Conservation (phyloP, 768 basidiomycete genomes). For the Suillus subalutaceus region DNA sequence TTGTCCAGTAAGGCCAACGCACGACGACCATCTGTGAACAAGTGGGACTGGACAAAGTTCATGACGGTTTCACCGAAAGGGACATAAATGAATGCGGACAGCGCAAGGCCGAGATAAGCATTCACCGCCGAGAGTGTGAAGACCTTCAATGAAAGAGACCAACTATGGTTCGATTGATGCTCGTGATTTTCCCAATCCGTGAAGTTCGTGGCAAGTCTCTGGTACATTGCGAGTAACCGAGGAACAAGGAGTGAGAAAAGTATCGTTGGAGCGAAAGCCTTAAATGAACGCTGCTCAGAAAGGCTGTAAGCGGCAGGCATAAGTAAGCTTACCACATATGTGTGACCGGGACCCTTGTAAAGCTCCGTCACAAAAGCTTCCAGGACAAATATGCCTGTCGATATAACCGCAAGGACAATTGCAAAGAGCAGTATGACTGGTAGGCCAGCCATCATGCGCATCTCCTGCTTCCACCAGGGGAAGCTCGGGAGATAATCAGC, state of each 20-base stretch:
- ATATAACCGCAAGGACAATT: conserved; percentile 62
- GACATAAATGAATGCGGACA: conserved; percentile 95
- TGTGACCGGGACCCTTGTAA: conserved; percentile 85
- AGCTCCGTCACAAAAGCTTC: conserved; percentile 90
- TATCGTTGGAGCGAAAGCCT: conserved; percentile 84
- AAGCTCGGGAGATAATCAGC: conserved; percentile 57
- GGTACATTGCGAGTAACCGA: conserved; percentile 73
- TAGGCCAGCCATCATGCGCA: conserved; percentile 65
- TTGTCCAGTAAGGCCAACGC: conserved; percentile 24
- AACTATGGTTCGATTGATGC: conserved; percentile 73
- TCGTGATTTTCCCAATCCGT: conserved; percentile 93
- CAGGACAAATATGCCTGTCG: conserved; percentile 83
- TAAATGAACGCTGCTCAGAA: conserved; percentile 12
- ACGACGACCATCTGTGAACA: conserved; percentile 29
- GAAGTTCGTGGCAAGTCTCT: conserved; percentile 63
- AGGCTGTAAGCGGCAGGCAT: not conserved
- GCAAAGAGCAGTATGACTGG: conserved; percentile 80
- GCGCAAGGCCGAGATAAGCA: conserved; percentile 86
- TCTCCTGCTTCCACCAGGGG: conserved; percentile 76
- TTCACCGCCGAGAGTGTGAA: conserved; percentile 89
- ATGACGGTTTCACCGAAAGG: conserved; percentile 90
- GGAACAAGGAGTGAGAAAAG: conserved; percentile 84
- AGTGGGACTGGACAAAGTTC: conserved; percentile 45
- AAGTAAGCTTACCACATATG: conserved; percentile 66
- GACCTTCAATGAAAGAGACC: conserved; percentile 86